A percentile compares a stretch with the other conserved stretches of the same genome.
phyloP scores from a whole-genome alignment of 169 alveolate species.

The Plasmodium gaboni region DNA sequence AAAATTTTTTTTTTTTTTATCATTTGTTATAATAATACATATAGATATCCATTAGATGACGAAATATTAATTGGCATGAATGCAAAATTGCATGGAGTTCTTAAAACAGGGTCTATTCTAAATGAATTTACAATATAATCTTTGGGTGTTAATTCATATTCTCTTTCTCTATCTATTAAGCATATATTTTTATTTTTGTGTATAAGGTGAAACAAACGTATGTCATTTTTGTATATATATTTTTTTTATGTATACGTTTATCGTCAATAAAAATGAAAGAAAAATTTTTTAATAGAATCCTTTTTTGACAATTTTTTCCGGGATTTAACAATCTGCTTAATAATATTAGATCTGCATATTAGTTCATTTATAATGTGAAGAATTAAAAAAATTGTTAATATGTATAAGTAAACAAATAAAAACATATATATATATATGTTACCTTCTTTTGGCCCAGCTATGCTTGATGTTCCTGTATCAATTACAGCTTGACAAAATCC shows the following conservation, averaged over 20 bases:
- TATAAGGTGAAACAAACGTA: background rate
- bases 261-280: conserved; percentile 60
- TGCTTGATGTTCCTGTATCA: conserved; percentile 75
- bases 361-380: conserved; percentile 3
- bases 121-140: conserved; percentile 72
- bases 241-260: conserved; percentile 21
- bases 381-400: background rate
- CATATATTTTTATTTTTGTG: background rate
- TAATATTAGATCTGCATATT: conserved; percentile 45
- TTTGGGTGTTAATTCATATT: conserved; percentile 64
- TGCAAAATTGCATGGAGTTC: conserved; percentile 72
- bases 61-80: conserved; percentile 76
- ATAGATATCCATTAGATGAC: conserved; percentile 71
- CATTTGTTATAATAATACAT: conserved; percentile 10
- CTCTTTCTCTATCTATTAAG: conserved; percentile 38
- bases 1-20: background rate
- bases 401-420: background rate
- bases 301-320: conserved; percentile 30
- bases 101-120: conserved; percentile 57
- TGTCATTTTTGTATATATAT: conserved; percentile 1
- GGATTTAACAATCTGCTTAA: conserved; percentile 56
- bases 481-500: conserved; percentile 73
- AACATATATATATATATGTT: background rate
- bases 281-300: conserved; percentile 30
- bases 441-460: conserved; percentile 76